Evolutionary conservation across 768 basidiomycete genomes (phyloP).

Genomic region (Cubamyces lactineus): DNA sequence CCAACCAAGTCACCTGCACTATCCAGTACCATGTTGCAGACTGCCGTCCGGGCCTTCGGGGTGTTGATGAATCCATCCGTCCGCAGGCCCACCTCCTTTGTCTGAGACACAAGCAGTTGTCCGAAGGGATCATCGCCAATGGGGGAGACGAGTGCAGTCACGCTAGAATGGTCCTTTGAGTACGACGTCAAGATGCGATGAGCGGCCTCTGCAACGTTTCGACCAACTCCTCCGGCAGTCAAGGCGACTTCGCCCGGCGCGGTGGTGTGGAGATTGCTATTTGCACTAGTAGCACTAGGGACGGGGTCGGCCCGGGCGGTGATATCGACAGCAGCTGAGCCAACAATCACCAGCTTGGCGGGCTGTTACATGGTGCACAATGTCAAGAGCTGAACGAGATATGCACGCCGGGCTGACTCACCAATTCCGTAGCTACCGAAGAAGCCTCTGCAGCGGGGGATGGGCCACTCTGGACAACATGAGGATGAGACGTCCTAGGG

Average conservation of each 20-base stretch:
- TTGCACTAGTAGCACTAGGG: constrained; percentile 31
- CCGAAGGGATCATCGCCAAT: constrained; percentile 83
- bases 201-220: constrained; percentile 94
- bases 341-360: constrained; percentile 71
- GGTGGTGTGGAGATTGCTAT: constrained; percentile 65
- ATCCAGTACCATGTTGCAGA: constrained; percentile 88
- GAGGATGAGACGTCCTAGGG: constrained; percentile 2
- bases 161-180: constrained; percentile 26
- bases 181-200: constrained; percentile 58
- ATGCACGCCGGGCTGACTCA: neutral
- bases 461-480: neutral
- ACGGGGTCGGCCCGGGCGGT: constrained; percentile 55
- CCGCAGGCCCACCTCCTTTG: constrained; percentile 69
- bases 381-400: neutral
- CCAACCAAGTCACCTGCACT: constrained; percentile 66
- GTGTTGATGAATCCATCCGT: constrained; percentile 71
- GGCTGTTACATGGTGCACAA: constrained; percentile 16
- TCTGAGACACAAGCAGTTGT: constrained; percentile 60
- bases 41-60: constrained; percentile 58
- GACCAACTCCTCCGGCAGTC: constrained; percentile 85
- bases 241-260: constrained; percentile 75
- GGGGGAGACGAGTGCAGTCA: constrained; percentile 70
- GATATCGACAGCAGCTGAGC: constrained; percentile 90
- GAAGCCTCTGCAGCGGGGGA: neutral
- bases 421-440: neutral